Conservation (phyloP, 2,329 filamentous ascomycete species). For the Seiridium unicorne region DNA sequence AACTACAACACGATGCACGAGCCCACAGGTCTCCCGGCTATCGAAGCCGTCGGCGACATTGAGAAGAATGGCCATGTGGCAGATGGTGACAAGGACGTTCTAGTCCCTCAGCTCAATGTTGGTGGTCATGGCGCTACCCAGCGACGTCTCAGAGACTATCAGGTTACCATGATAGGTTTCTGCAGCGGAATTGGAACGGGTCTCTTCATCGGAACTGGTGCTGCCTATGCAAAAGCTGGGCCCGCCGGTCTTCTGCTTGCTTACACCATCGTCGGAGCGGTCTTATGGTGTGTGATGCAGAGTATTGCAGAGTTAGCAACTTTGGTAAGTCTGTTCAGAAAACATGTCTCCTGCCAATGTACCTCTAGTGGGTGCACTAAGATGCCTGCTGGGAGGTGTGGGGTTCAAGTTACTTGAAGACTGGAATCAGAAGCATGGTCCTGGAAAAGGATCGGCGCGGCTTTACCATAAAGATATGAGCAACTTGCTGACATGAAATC, state of each 20-base stretch:
- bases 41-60: background rate
- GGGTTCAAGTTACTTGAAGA: background rate
- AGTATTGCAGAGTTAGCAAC: constrained; percentile 27
- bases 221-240: constrained; percentile 23
- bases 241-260: constrained; percentile 41
- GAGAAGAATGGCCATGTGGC: background rate
- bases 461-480: no score
- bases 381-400: background rate
- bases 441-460: no score
- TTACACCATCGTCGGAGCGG: constrained; percentile 48
- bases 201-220: constrained; percentile 19
- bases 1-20: background rate
- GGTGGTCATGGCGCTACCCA: constrained; percentile 13
- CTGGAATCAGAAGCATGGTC: no score
- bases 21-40: background rate
- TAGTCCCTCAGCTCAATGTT: constrained; percentile 3
- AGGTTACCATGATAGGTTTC: constrained; percentile 14
- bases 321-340: constrained; percentile 14
- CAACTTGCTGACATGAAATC: background rate
- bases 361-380: no score
- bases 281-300: constrained; percentile 24
- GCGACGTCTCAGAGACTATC: constrained; percentile 10
- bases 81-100: background rate
- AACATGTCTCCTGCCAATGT: background rate
- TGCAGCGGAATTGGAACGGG: constrained; percentile 12